Base-by-base conservation (phyloP, 495 filamentous ascomycete species). In the Xylaria bambusicola region DNA sequence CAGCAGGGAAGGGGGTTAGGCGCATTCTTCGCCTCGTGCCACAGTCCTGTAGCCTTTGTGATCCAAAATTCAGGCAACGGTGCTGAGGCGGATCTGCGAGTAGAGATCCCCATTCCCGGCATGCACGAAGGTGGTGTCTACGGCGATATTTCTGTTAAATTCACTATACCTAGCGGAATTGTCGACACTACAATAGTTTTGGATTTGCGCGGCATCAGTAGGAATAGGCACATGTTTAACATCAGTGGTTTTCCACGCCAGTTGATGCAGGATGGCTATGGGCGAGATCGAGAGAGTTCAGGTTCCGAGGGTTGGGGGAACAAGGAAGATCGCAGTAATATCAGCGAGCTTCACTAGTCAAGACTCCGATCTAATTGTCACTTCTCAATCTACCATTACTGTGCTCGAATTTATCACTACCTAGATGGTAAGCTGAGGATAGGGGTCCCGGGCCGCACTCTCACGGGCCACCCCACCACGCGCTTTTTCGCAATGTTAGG, bases 231-330 rank as follows among this genome's bases (percentile, higher is more conserved):
- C 6, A 26, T 50, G 17, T 50, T 29, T 13, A 13, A 50, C 47
- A 50, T 50, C 17, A 50, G 47, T 29, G 47, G 47, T 13, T 50
- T 50, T 26, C 47, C 47, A 38, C 36, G 36, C 7, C 36, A 38
- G 15, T 38, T 38, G 12, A 13, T 38, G 10, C 20, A 23, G 26
- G 23, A 2, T 24, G 21, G 17, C n/a, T n/a, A n/a, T n/a, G n/a
- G n/a, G n/a, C n/a, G n/a, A n/a, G n/a, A n/a, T n/a, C n/a, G n/a
- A n/a, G n/a, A n/a, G n/a, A n/a, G n/a, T n/a, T n/a, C n/a, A n/a
- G n/a, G n/a, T n/a, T n/a, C n/a, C n/a, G n/a, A n/a, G n/a, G n/a
- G n/a, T n/a, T n/a, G n/a, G n/a, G n/a, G n/a, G n/a, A n/a, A n/a
- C n/a, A n/a, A n/a, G n/a, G n/a, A n/a, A n/a, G n/a, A n/a, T n/a